Percentiles rank a stretch among this genome's conserved stretches.
Evolutionary conservation across 1,284 basidiomycete genomes (phyloP).

Genomic region (Pisolithus thermaeus): DNA sequence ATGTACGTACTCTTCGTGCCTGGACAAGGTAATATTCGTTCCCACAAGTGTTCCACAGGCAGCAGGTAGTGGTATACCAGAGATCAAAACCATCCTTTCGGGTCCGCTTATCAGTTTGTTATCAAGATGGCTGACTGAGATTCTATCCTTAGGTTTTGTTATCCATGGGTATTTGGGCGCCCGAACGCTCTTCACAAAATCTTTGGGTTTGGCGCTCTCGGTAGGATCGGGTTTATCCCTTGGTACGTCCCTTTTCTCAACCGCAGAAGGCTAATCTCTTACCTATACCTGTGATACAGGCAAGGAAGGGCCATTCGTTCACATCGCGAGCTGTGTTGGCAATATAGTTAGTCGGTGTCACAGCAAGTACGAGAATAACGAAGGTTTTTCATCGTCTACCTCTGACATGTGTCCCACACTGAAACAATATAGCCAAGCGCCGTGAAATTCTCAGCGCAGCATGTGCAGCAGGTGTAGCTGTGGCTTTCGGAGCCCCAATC

Average conservation of each 20-base stretch:
- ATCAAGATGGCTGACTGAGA: neutral
- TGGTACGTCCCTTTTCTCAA: conserved; percentile 37
- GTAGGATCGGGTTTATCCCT: conserved; percentile 88
- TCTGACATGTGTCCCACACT: neutral
- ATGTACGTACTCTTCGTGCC: conserved; percentile 44
- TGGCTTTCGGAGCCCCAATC: conserved; percentile 88
- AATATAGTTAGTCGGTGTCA: conserved; percentile 91
- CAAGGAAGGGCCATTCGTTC: conserved; percentile 96
- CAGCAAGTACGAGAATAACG: conserved; percentile 88
- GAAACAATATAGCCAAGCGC: conserved; percentile 59
- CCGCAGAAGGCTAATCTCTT: conserved; percentile 7
- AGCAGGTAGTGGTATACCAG: conserved; percentile 93
- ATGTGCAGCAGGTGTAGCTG: conserved; percentile 89
- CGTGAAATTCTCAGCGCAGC: conserved; percentile 91
- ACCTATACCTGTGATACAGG: conserved; percentile 25
- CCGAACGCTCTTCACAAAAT: conserved; percentile 88
- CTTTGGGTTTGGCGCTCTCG: conserved; percentile 82
- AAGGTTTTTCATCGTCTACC: conserved; percentile 47
- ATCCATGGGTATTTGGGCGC: conserved; percentile 96
- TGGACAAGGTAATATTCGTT: conserved; percentile 9
- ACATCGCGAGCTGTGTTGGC: conserved; percentile 91
- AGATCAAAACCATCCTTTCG: conserved; percentile 95
- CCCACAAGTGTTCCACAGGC: conserved; percentile 45
- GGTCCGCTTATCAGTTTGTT: conserved; percentile 37
- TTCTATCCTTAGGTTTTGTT: conserved; percentile 68